These are phyloP conservation scores for Bertia moriformis DNA, from an alignment of 2,329 filamentous ascomycete species.

Conservation along the genomic window DNA sequence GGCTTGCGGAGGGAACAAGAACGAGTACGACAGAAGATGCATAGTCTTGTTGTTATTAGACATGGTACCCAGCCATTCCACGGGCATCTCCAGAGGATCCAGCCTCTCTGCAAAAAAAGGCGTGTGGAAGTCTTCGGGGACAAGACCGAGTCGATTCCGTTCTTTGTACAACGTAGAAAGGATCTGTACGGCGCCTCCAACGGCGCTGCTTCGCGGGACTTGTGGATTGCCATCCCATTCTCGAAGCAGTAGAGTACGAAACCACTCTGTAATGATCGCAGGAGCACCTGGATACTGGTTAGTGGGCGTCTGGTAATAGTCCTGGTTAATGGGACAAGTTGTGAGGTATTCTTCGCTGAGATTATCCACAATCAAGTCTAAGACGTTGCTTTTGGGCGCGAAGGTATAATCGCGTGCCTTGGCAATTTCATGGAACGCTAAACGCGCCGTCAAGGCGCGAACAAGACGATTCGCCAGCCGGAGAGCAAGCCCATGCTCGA, in stretches of 20 bases:
- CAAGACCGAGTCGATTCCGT: neutral
- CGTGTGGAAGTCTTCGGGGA: constrained; percentile 27
- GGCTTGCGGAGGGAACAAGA: constrained; percentile 41
- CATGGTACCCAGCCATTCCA: constrained; percentile 31
- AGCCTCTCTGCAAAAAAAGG: constrained; percentile 39
- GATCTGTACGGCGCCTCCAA: neutral
- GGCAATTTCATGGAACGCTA: constrained; percentile 30
- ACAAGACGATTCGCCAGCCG: constrained; percentile 31
- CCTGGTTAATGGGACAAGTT: too few species aligned
- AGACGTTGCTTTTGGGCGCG: neutral
- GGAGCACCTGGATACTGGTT: constrained; percentile 4
- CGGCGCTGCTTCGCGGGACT: neutral
- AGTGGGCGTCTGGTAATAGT: constrained; percentile 8
- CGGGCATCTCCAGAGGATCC: constrained; percentile 39
- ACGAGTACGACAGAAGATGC: constrained; percentile 48
- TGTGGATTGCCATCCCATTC: constrained; percentile 1
- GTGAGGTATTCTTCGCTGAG: too few species aligned
- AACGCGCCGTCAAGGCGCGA: constrained; percentile 28
- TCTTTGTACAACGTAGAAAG: neutral
- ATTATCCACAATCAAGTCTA: neutral
- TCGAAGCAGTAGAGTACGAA: neutral
- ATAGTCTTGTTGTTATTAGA: constrained; percentile 32
- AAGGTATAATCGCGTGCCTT: constrained; percentile 14
- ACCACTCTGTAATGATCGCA: neutral
- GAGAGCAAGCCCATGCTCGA: constrained; percentile 34